A percentile compares a stretch with the other conserved stretches of the same genome.
These are phyloP conservation scores for Podaxis pistillaris DNA, from an alignment of 768 basidiomycete species.

Conservation along the genomic window DNA sequence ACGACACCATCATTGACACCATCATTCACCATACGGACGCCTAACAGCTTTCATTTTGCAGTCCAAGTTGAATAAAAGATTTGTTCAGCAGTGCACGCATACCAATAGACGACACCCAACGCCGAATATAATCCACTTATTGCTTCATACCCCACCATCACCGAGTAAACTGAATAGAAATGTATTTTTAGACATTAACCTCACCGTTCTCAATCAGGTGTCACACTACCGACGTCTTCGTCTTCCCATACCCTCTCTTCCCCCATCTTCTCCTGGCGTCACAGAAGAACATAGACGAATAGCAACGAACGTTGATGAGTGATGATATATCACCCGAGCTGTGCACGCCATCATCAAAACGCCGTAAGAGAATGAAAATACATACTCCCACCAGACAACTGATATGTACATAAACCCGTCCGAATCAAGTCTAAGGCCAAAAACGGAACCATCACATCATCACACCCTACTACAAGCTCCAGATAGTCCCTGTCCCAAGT, in stretches of 20 bases:
- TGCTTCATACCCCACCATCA: background rate
- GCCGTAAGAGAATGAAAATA: background rate
- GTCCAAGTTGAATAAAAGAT: background rate
- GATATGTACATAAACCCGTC: background rate
- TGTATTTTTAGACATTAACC: background rate
- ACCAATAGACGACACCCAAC: background rate
- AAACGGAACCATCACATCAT: slow-evolving; percentile 1
- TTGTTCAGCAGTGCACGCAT: background rate
- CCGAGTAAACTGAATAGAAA: background rate
- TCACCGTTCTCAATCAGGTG: background rate
- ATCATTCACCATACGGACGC: background rate
- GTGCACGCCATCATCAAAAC: slow-evolving; percentile 11
- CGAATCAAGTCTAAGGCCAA: background rate
- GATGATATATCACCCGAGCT: slow-evolving; percentile 13
- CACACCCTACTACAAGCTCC: background rate
- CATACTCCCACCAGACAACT: background rate
- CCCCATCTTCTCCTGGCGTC: background rate
- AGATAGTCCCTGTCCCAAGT: background rate
- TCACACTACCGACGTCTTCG: background rate
- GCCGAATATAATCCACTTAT: background rate
- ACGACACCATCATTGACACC: background rate
- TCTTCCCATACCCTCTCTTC: background rate
- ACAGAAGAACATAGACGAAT: background rate
- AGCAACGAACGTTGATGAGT: slow-evolving; percentile 7
- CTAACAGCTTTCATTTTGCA: background rate